Base-by-base conservation (phyloP, 1,284 basidiomycete species). In the Ustilago tritici region DNA sequence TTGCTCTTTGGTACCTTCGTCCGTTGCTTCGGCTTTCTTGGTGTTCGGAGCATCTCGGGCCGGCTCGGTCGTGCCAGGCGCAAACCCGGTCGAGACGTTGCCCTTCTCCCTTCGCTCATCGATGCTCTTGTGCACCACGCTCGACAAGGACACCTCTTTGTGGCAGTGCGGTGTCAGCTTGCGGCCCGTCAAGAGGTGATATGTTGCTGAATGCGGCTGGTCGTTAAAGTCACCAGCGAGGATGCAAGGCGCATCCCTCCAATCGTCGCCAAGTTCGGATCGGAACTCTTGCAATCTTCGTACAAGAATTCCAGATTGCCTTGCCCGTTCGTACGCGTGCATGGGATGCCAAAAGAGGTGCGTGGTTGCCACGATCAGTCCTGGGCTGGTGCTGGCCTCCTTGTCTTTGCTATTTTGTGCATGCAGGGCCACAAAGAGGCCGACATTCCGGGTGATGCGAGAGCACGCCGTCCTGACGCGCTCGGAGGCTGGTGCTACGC, bases 161-260 rank as follows among this genome's bases (percentile, higher is more conserved):
- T 88, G 79, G 65, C 90, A 89, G 23, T 69, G 61, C 47, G 76
- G 61, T 3, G 59, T 64, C 35, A 66, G 19, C 14, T 90, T 90
- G 1, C 91, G 89, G 11, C 84, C 84, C 1, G 85, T 86, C 40
- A 96, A 86, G n/a, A 98, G 89, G 28, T 92, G 90, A 85, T 99
- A 98, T 0, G 91, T 91, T 2, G 93, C 89, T 84, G 97, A 95
- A 74, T 90, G 90, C 0, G 96, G 96, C 41, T 91, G 88, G 61
- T 95, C 95, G 87, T 98, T 98, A 87, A 98, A 95, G 86, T 98
- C 96, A 76, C 95, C 95, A 0, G 92, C 91, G 41, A 98, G 87
- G 65, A 97, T 88, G 67, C 91, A 91, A 0, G 94, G 92, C 92
- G 93, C 95, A 52, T 88, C 69, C 4, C 85, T 82, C 66, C 88